Evolutionary conservation across 805 yeast genomes (phyloP), one percentile per base, ranked within the genome.

Genomic region (Candida andamanensis): DNA sequence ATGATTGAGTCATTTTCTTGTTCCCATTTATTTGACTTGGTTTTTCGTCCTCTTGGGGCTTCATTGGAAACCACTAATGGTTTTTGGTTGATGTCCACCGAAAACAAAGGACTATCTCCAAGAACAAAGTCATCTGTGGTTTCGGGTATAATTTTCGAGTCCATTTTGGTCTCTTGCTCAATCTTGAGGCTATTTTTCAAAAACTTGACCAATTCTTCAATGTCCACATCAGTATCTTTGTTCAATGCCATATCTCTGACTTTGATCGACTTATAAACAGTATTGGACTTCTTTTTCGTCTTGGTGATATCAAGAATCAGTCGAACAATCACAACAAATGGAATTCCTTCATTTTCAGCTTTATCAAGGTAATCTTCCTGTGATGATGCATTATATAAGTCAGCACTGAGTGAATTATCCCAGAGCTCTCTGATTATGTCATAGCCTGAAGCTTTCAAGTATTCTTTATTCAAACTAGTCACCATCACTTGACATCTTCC

Each of bases 401-500:
- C 99, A 4, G 95, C 84, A 33, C 81, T 71, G 25, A 92, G 78
- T n/a, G 76, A 79, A n/a, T 63, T 58, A 6, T 70, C 63, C 97
- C 99, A 89, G 17, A 92, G 52, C 23, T 62, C 60, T 25, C 69
- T 73, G 33, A 86, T 47, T 6, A 85, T 59, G 26, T 76, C 81
- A 19, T 78, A 72, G 1, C 89, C 90, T 29, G 73, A 60, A 1
- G 78, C 74, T 15, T 68, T 67, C 38, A 85, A 55, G 13, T 72
- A 58, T 1, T 74, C 57, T 20, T 71, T 72, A 14, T 80, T 74
- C 38, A 81, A 71, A 42, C 90, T 72, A 0, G 92, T 72, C 5
- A 92, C 76, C 17, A 92, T 55, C 1, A 89, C 94, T 47, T 86
- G 90, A 54, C 95, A 87, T 44, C 95, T 67, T 28, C 50, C 55